These are phyloP conservation scores for Exutisphaerella laricina DNA, from an alignment of 2,329 filamentous ascomycete genomes.

Conservation along the genomic window DNA sequence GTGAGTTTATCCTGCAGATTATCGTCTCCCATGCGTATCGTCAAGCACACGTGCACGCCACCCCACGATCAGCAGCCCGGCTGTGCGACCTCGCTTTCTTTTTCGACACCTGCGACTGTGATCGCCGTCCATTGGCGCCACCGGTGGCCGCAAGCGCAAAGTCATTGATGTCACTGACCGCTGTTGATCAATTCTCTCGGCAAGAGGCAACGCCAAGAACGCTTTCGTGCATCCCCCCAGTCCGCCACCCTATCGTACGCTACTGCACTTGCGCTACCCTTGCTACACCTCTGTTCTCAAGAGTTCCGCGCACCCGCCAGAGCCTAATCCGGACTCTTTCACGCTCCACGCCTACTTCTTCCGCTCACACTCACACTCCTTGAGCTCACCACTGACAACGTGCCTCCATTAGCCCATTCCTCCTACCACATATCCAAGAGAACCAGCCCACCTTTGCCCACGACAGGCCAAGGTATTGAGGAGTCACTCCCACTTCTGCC, in stretches of 20 bases:
- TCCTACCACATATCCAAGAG: neutral
- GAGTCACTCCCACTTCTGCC: neutral
- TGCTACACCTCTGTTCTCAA: constrained; percentile 6
- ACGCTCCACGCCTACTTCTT: neutral
- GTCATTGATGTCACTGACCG: constrained; percentile 5
- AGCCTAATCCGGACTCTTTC: constrained; percentile 4
- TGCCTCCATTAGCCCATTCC: neutral
- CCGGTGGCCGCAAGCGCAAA: neutral
- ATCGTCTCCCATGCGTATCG: too few relatives aligned
- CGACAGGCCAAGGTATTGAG: constrained; percentile 1
- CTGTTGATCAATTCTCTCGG: constrained; percentile 16
- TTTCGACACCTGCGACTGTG: neutral
- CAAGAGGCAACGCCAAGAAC: constrained; percentile 9
- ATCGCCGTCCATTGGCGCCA: neutral
- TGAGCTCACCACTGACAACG: constrained; percentile 2
- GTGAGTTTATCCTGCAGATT: too few relatives aligned
- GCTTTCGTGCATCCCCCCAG: constrained; percentile 8
- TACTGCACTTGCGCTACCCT: constrained; percentile 3
- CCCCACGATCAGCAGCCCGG: neutral
- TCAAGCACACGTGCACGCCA: neutral
- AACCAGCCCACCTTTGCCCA: constrained; percentile 1
- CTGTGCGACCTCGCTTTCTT: constrained; percentile 1
- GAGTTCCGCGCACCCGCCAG: neutral
- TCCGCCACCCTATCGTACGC: neutral
- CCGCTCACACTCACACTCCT: neutral